Percentiles rank a stretch among this genome's conserved stretches.
Conservation (phyloP, 306 rosid species). For the Hippophae tibetana region DNA sequence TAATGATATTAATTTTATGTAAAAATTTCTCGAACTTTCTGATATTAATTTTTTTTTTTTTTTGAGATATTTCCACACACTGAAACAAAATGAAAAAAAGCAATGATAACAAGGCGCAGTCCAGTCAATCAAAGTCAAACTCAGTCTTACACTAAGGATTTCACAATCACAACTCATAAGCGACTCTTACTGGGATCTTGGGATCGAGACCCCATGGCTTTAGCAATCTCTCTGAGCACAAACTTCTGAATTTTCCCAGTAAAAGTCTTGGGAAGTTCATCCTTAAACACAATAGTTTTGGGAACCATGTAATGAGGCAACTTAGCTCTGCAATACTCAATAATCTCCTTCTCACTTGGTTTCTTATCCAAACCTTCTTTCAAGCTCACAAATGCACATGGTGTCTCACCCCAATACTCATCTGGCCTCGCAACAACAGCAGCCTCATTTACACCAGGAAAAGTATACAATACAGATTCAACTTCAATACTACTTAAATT, state of each 20-base stretch:
- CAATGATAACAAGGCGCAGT: no score
- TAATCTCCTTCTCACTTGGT: constrained; percentile 42
- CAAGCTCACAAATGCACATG: constrained; percentile 66
- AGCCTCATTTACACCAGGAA: constrained; percentile 57
- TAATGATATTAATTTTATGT: no score
- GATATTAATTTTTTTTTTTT: no score
- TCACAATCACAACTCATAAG: no score
- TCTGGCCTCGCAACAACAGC: constrained; percentile 66
- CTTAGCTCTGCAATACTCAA: constrained; percentile 39
- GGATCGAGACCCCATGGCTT: constrained; percentile 29
- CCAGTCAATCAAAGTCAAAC: no score
- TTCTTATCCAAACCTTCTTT: constrained; percentile 21
- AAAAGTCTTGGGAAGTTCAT: constrained; percentile 52
- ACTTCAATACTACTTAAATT: constrained; percentile 76
- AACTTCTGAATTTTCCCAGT: constrained; percentile 66
- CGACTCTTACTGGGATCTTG: no score
- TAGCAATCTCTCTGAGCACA: constrained; percentile 37
- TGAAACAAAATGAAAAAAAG: no score
- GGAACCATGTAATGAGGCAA: constrained; percentile 63
- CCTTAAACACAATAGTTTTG: constrained; percentile 45
- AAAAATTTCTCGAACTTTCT: no score
- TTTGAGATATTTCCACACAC: no score
- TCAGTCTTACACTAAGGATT: no score
- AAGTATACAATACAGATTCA: constrained; percentile 40
- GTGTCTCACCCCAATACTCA: constrained; percentile 74